Evolutionary conservation across 257 asterid species (phyloP), one percentile per base, ranked within the genome.

Genomic region (Cynanchum wilfordii): DNA sequence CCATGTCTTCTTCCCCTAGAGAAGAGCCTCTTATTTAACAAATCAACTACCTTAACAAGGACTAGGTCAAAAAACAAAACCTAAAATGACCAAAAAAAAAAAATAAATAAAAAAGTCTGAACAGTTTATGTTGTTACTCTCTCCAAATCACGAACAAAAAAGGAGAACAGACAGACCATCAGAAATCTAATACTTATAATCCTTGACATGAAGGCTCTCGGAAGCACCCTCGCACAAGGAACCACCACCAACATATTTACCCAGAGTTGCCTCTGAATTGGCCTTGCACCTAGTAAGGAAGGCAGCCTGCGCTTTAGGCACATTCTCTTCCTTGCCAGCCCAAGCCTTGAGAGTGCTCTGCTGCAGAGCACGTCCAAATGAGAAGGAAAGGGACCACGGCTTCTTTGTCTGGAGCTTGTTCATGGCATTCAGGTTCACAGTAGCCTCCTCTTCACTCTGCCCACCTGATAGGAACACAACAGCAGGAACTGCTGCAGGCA

Each of bases 401-500:
- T 84, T 93, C 89, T 89, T 93, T 19, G 88, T 72, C 86, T 88
- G 80, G 2, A 89, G 84, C 56, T 88, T 85, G 89, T 92, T 92
- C 94, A 92, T 92, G 70, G 98, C 98, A 19, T 92, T 88, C 12
- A 92, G 96, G 86, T 92, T 92, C 47, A 79, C 67, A 0, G 98
- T 88, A 0, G 98, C 98, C 86, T 92, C 92, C 70, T 92, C 98
- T 80, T 92, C 96, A 33, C 98, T 92, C 86, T 92, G 98, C 19
- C 98, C 98, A 69, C 98, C 98, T 6, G 98, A 92, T 75, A 92
- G 78, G 76, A 93, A 93, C 73, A 93, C 98, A 0, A 90, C 97
- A 7, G 96, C 98, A 0, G 98, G 98, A 19, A 93, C 98, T 6
- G 98, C 98, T 68, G 89, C 64, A 2, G 98, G 98, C 98, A 93